Base-by-base conservation (phyloP, 2,329 filamentous ascomycete genomes). In the Claviceps paspali region DNA sequence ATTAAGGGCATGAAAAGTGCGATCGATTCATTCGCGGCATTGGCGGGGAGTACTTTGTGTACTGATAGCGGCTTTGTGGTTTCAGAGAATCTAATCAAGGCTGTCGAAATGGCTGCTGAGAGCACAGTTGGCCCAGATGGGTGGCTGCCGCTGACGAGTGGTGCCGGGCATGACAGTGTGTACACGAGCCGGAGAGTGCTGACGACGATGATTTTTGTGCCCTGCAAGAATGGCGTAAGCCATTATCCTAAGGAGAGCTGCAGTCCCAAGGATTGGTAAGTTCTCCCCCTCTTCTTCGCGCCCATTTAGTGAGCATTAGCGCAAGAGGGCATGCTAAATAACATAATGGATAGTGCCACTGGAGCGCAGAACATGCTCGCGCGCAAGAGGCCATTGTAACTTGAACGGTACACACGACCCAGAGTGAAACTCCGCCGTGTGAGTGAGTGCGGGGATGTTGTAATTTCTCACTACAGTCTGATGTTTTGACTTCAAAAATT, bases 81-180 rank as follows among this genome's bases (percentile, higher is more conserved):
- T n/a, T n/a, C n/a, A n/a, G n/a, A n/a, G n/a, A n/a, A n/a, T n/a
- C n/a, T n/a, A n/a, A 77, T 84, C 36, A 52, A 62, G 4, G 78
- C 75, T 17, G 76, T 83, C 2, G 62, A 68, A 40, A 59, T 68
- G 33, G 72, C 76, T 24, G 73, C 76, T 0, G 54, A 55, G 28
- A 65, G 64, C 3, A 59, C 75, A 6, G 68, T 74, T 1, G 66
- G 69, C 30, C 49, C 63, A 15, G 54, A 62, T 48, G 62, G 43
- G 24, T 53, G 45, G 49, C 41, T 33, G 15, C 47, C 51, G 6
- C 48, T 63, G 3, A 53, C 53, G 5, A 62, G 58, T 40, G 59
- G 59, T 15, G 59, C 59, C 3, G 54, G 55, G 4, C 59, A 61
- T 29, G 59, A 62, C 43, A 60, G 55, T 39, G 56, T 57, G 21